Evolutionary conservation across 2,329 filamentous ascomycete genomes (phyloP).

Genomic region (Cytospora leucostoma): DNA sequence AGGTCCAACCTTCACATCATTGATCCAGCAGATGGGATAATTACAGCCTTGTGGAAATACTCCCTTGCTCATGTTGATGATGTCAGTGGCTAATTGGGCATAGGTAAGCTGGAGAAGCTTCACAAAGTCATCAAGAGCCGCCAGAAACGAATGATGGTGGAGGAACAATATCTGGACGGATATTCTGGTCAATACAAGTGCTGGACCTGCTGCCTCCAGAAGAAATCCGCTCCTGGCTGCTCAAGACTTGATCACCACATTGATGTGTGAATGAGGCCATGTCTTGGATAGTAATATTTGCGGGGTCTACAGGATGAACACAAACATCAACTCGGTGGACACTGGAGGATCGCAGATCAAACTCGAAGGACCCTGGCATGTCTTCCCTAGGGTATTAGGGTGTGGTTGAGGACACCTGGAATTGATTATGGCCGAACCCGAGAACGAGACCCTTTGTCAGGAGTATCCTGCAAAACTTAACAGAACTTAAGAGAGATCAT

Average conservation of each 20-base stretch:
- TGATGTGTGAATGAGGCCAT: background rate
- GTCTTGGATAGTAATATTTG: background rate
- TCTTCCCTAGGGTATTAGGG: too few relatives aligned
- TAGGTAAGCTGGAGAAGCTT: background rate
- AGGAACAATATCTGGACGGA: background rate
- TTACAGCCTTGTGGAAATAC: background rate
- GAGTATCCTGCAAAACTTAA: too few relatives aligned
- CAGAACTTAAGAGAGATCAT: too few relatives aligned
- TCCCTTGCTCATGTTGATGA: too few relatives aligned
- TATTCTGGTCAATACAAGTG: background rate
- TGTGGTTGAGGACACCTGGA: too few relatives aligned
- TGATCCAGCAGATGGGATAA: background rate
- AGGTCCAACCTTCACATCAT: background rate
- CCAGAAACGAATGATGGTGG: background rate
- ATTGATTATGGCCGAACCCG: too few relatives aligned
- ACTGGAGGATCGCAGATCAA: too few relatives aligned
- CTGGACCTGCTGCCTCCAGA: slow-evolving; percentile 8
- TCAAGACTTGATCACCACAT: background rate
- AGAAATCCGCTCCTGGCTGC: background rate
- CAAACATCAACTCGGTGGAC: background rate
- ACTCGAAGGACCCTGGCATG: too few relatives aligned
- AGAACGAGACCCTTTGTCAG: too few relatives aligned
- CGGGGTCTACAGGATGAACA: background rate
- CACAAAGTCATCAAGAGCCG: background rate
- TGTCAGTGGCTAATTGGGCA: background rate